These are phyloP conservation scores for Capronia coronata DNA, from an alignment of 2,329 filamentous ascomycete species.

Conservation along the genomic window DNA sequence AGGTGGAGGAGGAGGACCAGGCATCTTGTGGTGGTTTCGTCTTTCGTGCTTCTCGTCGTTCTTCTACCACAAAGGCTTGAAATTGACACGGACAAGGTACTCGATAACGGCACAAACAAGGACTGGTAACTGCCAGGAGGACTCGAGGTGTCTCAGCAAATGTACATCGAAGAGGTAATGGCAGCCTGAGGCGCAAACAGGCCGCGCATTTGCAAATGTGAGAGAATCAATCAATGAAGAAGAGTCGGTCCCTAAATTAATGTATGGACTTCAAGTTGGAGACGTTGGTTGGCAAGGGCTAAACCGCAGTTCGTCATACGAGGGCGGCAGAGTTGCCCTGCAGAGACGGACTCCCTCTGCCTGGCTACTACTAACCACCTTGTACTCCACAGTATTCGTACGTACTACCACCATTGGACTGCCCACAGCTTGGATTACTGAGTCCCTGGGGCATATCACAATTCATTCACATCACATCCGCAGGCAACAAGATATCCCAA, in stretches of 20 bases:
- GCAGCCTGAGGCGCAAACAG: not conserved
- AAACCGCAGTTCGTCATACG: slow-evolving; percentile 19
- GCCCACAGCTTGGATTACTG: too few relatives aligned
- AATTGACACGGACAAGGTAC: slow-evolving; percentile 5
- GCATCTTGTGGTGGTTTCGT: slow-evolving; percentile 15
- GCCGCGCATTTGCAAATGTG: slow-evolving; percentile 6
- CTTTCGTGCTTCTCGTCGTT: slow-evolving; percentile 1
- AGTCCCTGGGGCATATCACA: too few relatives aligned
- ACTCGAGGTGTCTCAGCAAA: slow-evolving; percentile 1
- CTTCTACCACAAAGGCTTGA: not conserved
- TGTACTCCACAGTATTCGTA: slow-evolving; percentile 3
- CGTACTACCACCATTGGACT: not conserved
- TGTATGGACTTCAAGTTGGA: not conserved
- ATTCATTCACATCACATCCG: slow-evolving; percentile 2
- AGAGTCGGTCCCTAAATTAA: not conserved
- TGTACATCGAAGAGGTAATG: not conserved
- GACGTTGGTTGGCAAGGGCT: slow-evolving; percentile 14
- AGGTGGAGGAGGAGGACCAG: slow-evolving; percentile 25
- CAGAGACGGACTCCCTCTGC: too few relatives aligned
- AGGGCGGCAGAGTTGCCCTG: slow-evolving; percentile 15
- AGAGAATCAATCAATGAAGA: not conserved
- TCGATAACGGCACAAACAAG: slow-evolving; percentile 6
- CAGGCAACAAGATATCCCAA: too few relatives aligned
- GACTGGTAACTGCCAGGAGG: not conserved
- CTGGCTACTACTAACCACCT: too few relatives aligned